phyloP scores from a whole-genome alignment of 768 basidiomycete species.

The Suillus paluster region DNA sequence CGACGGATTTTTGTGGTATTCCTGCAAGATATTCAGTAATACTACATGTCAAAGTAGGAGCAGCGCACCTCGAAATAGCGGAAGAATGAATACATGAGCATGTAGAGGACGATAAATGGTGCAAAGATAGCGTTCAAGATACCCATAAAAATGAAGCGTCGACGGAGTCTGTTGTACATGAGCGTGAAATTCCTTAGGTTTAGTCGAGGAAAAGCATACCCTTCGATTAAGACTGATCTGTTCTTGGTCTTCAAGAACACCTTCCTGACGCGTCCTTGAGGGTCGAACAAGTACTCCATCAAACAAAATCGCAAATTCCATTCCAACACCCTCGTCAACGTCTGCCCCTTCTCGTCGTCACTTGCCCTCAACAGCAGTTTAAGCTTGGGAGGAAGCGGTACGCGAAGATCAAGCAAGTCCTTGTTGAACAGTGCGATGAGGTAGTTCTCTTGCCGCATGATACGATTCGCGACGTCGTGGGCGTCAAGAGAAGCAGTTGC shows the following conservation, averaged over 20 bases:
- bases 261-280: slow-evolving; percentile 87
- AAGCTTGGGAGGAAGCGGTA: slow-evolving; percentile 72
- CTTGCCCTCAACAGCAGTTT: slow-evolving; percentile 53
- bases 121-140: slow-evolving; percentile 94
- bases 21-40: slow-evolving; percentile 51
- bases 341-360: slow-evolving; percentile 68
- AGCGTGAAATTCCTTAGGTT: not conserved
- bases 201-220: slow-evolving; percentile 51
- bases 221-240: slow-evolving; percentile 75
- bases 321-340: slow-evolving; percentile 88
- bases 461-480: slow-evolving; percentile 97
- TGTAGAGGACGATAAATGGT: slow-evolving; percentile 95
- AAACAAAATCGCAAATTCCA: slow-evolving; percentile 98
- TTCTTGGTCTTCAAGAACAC: slow-evolving; percentile 90
- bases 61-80: slow-evolving; percentile 93
- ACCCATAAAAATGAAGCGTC: slow-evolving; percentile 96
- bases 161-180: slow-evolving; percentile 57
- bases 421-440: slow-evolving; percentile 98
- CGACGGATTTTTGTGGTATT: slow-evolving; percentile 98
- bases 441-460: slow-evolving; percentile 98
- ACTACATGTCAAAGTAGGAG: not conserved
- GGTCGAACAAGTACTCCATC: slow-evolving; percentile 93
- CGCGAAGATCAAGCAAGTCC: slow-evolving; percentile 85
- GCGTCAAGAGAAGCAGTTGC: slow-evolving; percentile 91
- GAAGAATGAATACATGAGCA: slow-evolving; percentile 99